Evolutionary conservation across 106 monocot species (phyloP).

Genomic region (Acorus gramineus): DNA sequence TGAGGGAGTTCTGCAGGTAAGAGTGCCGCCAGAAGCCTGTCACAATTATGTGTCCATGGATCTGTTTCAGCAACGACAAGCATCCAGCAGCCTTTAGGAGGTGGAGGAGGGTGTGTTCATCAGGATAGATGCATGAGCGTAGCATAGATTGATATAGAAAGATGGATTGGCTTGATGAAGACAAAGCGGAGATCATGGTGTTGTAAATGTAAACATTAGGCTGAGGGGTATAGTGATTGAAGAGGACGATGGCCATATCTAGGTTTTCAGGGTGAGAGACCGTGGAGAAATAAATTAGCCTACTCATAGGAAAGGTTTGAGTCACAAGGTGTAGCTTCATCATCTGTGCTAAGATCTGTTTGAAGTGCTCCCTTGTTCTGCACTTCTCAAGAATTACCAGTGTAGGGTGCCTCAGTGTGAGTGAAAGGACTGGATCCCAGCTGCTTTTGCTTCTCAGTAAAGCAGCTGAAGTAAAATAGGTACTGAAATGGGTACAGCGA

Average conservation of each 20-base stretch:
- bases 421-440: conserved; percentile 53
- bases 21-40: conserved; percentile 16
- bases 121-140: conserved; percentile 20
- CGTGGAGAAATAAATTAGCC: conserved; percentile 51
- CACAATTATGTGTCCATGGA: conserved; percentile 39
- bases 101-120: conserved; percentile 40
- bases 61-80: conserved; percentile 12
- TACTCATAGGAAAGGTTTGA: conserved; percentile 57
- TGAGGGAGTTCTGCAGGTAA: conserved; percentile 53
- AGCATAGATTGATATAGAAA: conserved; percentile 38
- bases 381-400: conserved; percentile 56
- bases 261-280: conserved; percentile 25
- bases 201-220: conserved; percentile 65
- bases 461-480: too few relatives aligned
- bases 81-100: conserved; percentile 27
- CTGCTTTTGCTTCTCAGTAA: not conserved
- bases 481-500: too few relatives aligned
- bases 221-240: conserved; percentile 43
- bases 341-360: conserved; percentile 48
- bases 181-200: conserved; percentile 48
- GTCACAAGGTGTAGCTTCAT: conserved; percentile 25
- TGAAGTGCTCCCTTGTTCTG: conserved; percentile 25
- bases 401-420: conserved; percentile 39
- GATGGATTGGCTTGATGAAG: conserved; percentile 14
- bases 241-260: conserved; percentile 27